These are phyloP conservation scores for Aspergillus arachidicola DNA, from an alignment of 2,329 filamentous ascomycete genomes.

Conservation along the genomic window DNA sequence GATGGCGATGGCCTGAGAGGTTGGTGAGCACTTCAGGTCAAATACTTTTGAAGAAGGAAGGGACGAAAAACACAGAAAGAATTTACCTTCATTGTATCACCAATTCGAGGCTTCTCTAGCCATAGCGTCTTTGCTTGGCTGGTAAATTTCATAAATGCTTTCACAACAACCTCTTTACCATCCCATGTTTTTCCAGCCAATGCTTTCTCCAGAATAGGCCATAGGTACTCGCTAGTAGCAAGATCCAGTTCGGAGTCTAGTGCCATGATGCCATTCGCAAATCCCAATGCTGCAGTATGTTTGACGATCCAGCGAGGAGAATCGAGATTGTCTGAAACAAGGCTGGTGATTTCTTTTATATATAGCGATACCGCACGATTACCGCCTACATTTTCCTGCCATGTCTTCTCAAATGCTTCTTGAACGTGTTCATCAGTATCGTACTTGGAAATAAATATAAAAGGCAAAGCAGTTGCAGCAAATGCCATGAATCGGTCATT, in stretches of 20 bases:
- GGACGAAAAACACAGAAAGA: not conserved
- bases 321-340: constrained; percentile 70
- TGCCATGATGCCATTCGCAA: constrained; percentile 72
- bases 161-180: constrained; percentile 83
- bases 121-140: constrained; percentile 63
- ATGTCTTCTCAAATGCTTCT: constrained; percentile 80
- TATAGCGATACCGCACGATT: constrained; percentile 80
- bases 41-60: not conserved
- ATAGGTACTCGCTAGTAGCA: constrained; percentile 65
- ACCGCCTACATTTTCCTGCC: constrained; percentile 88
- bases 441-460: constrained; percentile 84
- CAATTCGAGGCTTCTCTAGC: constrained; percentile 60
- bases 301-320: constrained; percentile 88
- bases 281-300: constrained; percentile 79
- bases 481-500: constrained; percentile 84
- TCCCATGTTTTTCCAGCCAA: constrained; percentile 88
- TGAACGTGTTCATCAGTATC: constrained; percentile 79
- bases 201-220: constrained; percentile 81
- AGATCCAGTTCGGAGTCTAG: constrained; percentile 61
- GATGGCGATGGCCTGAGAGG: constrained; percentile 62
- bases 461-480: constrained; percentile 75
- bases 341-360: constrained; percentile 74
- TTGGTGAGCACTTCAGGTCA: not conserved
- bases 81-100: constrained; percentile 68
- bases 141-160: constrained; percentile 77